Conservation (phyloP, 2,329 filamentous ascomycete species). For the Leptographium procerum region DNA sequence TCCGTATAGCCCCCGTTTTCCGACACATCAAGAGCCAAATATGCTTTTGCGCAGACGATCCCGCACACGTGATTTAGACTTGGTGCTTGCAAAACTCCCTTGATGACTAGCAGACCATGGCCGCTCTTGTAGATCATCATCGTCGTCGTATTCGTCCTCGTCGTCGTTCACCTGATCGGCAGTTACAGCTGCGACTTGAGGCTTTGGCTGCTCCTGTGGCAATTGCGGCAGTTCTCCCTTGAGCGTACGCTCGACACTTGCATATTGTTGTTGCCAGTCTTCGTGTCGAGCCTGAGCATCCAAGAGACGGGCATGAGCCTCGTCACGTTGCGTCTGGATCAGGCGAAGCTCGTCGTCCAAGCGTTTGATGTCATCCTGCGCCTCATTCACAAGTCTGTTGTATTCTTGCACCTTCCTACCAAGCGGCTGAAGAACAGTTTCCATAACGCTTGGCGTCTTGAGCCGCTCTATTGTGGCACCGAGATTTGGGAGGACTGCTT, state of each 20-base stretch:
- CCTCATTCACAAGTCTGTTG: constrained; percentile 1
- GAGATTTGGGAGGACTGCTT: neutral
- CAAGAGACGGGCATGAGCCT: neutral
- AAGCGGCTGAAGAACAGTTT: constrained; percentile 1
- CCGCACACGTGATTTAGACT: neutral
- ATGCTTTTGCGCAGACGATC: constrained; percentile 1
- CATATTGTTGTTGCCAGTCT: constrained; percentile 1
- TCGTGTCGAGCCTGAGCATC: neutral
- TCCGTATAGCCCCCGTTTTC: neutral
- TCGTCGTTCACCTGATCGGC: neutral
- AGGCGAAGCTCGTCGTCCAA: neutral
- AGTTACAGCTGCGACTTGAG: neutral
- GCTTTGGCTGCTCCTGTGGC: neutral
- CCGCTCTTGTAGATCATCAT: neutral
- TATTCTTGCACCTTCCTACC: neutral
- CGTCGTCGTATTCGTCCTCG: neutral
- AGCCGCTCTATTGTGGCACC: neutral
- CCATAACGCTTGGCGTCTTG: neutral
- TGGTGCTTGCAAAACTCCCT: constrained; percentile 1
- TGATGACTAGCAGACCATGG: constrained; percentile 2
- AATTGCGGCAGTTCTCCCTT: neutral
- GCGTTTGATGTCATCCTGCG: neutral
- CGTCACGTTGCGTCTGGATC: neutral
- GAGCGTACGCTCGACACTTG: neutral
- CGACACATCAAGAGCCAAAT: neutral